Percentiles rank a stretch among this genome's conserved stretches.
Evolutionary conservation across 2,329 filamentous ascomycete genomes (phyloP).

Genomic region (Neonectria magnoliae): DNA sequence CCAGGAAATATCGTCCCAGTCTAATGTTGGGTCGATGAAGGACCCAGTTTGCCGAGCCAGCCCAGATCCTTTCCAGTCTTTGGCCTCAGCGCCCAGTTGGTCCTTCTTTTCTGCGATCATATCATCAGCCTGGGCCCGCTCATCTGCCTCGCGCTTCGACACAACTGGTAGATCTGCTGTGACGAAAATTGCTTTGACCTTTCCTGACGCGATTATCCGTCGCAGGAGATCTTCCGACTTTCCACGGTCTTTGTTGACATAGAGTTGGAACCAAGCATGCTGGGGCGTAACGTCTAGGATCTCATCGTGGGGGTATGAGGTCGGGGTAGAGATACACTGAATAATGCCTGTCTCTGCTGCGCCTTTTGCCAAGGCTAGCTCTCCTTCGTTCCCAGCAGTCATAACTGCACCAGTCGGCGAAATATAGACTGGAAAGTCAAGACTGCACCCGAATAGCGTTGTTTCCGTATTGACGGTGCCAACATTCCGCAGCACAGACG

Average conservation of each 20-base stretch:
- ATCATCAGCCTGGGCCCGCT: conserved; percentile 6
- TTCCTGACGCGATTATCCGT: background rate
- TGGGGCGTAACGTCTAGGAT: conserved; percentile 3
- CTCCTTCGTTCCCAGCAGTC: conserved; percentile 53
- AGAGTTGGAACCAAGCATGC: conserved; percentile 25
- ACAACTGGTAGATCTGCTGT: conserved; percentile 24
- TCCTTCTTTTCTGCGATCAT: conserved; percentile 36
- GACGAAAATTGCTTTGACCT: conserved; percentile 24
- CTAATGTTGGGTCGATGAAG: conserved; percentile 66
- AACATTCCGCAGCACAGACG: conserved; percentile 35
- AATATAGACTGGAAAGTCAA: conserved; percentile 37
- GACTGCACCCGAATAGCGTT: conserved; percentile 29
- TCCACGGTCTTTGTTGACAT: conserved; percentile 26
- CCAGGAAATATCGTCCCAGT: conserved; percentile 75
- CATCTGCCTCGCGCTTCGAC: conserved; percentile 27
- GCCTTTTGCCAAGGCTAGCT: conserved; percentile 20
- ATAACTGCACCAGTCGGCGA: conserved; percentile 56
- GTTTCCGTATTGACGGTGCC: conserved; percentile 24
- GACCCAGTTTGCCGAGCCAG: conserved; percentile 61
- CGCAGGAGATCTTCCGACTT: conserved; percentile 17
- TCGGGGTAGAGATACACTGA: conserved; percentile 21
- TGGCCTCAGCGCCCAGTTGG: conserved; percentile 52
- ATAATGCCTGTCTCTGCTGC: conserved; percentile 5
- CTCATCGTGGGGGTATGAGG: conserved; percentile 22
- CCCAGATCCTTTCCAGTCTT: conserved; percentile 66